Conservation (phyloP, 2,329 filamentous ascomycete species). For the Aspergillus brunneoviolaceus region DNA sequence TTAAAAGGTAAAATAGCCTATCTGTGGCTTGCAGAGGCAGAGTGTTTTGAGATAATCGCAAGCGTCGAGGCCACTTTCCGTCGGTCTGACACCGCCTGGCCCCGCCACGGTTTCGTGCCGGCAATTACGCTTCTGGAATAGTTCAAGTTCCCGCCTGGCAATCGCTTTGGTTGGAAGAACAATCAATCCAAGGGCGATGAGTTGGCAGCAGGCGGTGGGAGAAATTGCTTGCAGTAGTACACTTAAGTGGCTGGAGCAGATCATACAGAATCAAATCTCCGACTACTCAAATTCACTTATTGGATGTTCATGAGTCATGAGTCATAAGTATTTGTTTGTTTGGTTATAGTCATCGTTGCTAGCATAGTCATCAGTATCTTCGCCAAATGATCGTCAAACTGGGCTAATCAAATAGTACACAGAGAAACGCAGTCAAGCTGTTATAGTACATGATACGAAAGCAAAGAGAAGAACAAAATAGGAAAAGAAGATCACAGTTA, state of each 20-base stretch:
- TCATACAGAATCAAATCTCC: neutral
- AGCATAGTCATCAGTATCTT: neutral
- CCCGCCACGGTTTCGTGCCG: conserved; percentile 11
- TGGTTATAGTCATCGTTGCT: neutral
- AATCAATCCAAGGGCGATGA: neutral
- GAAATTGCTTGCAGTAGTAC: too few species aligned
- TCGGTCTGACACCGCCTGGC: conserved; percentile 11
- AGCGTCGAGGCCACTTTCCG: conserved; percentile 12
- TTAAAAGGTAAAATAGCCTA: neutral
- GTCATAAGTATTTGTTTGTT: neutral
- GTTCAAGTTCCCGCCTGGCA: neutral
- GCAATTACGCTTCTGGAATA: conserved; percentile 1
- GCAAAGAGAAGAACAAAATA: conserved; percentile 4
- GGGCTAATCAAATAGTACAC: conserved; percentile 4
- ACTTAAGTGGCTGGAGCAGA: neutral
- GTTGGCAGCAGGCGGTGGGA: neutral
- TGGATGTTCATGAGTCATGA: neutral
- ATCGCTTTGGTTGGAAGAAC: too few species aligned
- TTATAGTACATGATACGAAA: neutral
- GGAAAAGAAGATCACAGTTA: conserved; percentile 4
- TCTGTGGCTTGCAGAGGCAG: conserved; percentile 1
- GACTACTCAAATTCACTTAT: neutral
- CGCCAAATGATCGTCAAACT: neutral
- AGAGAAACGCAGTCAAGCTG: conserved; percentile 4
- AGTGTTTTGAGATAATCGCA: conserved; percentile 2